phyloP scores from a whole-genome alignment of 306 rosid species.

The Cucumis sativus region Cucumber_9930_V3 NC_026661.2:21003501-21004000 shows the following conservation, averaged over 20 bases:
- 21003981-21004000: not conserved
- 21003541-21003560: not conserved
- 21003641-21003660: not conserved
- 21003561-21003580: not conserved
- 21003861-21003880: constrained; percentile 93
- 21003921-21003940: not conserved
- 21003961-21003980: not conserved
- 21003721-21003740: constrained; percentile 58
- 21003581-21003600: not conserved
- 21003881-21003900: constrained; percentile 14
- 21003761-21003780: constrained; percentile 86
- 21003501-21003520: not conserved
- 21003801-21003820: constrained; percentile 52
- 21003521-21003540: not conserved
- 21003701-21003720: constrained; percentile 63
- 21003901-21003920: not conserved
- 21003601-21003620: not conserved
- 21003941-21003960: not conserved
- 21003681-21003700: constrained; percentile 56
- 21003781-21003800: constrained; percentile 43
- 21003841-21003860: constrained; percentile 78
- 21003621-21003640: not conserved
- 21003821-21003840: constrained; percentile 64
- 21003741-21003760: constrained; percentile 56
- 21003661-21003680: constrained; percentile 4